These are phyloP conservation scores for Jaapia argillacea DNA, from an alignment of 768 basidiomycete species.

Conservation along the genomic window DNA sequence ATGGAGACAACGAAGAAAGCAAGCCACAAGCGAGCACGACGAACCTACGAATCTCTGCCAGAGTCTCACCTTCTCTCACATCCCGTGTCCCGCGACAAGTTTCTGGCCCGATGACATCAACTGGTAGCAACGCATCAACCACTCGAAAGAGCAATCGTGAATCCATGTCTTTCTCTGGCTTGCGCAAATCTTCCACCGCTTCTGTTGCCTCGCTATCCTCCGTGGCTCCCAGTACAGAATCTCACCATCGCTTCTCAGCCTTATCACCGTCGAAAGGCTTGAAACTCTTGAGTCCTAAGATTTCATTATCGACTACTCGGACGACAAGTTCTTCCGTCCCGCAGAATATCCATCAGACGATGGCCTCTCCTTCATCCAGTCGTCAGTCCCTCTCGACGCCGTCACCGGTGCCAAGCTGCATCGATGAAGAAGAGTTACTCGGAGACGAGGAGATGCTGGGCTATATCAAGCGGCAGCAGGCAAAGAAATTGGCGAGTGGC, in stretches of 20 bases:
- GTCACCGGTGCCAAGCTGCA: conserved; percentile 66
- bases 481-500: conserved; percentile 77
- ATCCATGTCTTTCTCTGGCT: conserved; percentile 65
- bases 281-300: conserved; percentile 74
- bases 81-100: conserved; percentile 63
- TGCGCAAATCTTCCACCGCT: conserved; percentile 77
- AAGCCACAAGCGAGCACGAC: conserved; percentile 33
- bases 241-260: conserved; percentile 66
- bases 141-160: conserved; percentile 68
- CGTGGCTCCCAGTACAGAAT: conserved; percentile 32
- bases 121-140: conserved; percentile 31
- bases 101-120: conserved; percentile 30
- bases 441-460: conserved; percentile 98
- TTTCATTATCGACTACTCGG: conserved; percentile 48
- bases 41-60: conserved; percentile 43
- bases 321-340: conserved; percentile 39
- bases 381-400: conserved; percentile 75
- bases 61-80: conserved; percentile 57
- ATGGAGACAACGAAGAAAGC: conserved; percentile 33
- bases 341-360: conserved; percentile 43
- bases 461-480: conserved; percentile 84
- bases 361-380: conserved; percentile 57
- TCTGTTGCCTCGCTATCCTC: conserved; percentile 66
- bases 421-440: conserved; percentile 78
- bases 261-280: conserved; percentile 79